Base-by-base conservation (phyloP, 1,284 basidiomycete species). In the Bondarzewia mesenterica region DNA sequence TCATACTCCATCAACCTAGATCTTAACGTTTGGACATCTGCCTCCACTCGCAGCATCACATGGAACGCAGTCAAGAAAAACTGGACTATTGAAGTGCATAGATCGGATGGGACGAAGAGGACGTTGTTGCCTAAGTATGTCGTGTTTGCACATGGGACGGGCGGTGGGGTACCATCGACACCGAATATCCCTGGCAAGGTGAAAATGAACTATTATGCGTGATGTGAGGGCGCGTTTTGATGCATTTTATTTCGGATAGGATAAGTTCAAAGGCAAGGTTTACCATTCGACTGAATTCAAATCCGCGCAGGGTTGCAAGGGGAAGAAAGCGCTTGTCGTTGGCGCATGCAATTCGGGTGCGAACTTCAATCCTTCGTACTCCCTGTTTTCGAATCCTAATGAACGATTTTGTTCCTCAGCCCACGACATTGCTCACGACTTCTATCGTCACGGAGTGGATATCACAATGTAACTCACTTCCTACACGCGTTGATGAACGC, bases 81-180 rank as follows among this genome's bases (percentile, higher is more conserved):
- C 51, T 86, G 81, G 82, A 58, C 69, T 29, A 74, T 85, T 15
- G 70, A 62, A 4, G 67, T 85, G 10, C 57, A 69, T 46, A 65
- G 66, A 16, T 58, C 55, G 3, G 70, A 73, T 42, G 73, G 69
- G 2, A 56, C 63, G 3, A 63, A 71, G 37, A 69, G 76, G 5
- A 59, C 64, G 2, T 69, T 87, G 53, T 68, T 66, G 4, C 76
- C 81, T 42, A 73, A 74, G 25, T 77, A 82, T 54, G 52, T 85
- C 46, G 64, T 88, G 6, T 72, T 85, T 47, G 82, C 83, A 0
- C 73, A 77, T 7, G 82, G 84, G 7, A 62, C 82, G n/a, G 77
- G 72, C 0, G 77, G 74, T 2, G 77, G 75, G 7, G 62, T 69
- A 47, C 69, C 71, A 3, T 71, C 71, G 18, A 63, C 74, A 26